Evolutionary conservation across 306 rosid genomes (phyloP), one percentile per base, ranked within the genome.

Genomic region (Calophaca sinica): DNA sequence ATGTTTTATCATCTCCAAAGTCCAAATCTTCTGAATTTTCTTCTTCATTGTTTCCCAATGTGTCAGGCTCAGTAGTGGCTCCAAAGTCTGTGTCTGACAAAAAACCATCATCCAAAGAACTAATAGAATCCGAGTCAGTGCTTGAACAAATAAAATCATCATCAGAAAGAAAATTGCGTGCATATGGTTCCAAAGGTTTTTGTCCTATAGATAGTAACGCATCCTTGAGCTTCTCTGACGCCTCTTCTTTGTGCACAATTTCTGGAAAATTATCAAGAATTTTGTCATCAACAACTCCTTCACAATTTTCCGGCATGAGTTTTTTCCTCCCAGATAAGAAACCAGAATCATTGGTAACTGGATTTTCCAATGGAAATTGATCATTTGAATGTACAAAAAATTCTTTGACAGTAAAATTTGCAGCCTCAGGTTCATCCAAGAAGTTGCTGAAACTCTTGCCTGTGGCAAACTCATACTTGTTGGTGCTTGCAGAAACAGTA

Each of bases 31-130:
- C 82, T 33, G 4, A 70, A 70, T 35, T 70, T 55, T 49, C 73
- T 29, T 68, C 81, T 52, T 59, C 82, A 70, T 44, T 35, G 57
- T 7, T 60, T 32, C 52, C 60, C 48, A 68, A 35, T 28, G 79
- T 63, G 69, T 63, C 70, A 41, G 35, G 13, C 29, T 81, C 82
- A 29, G 46, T 50, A 10, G 70, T 41, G 31, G 67, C 64, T 80
- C 77, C 87, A 70, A 81, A 86, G 79, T 84, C 88, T n/a, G 70
- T 76, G 26, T 85, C 89, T 2, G 88, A 83, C 52, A 85, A 76
- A 86, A 89, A 85, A 10, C 80, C 82, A 38, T 72, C 79, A 35
- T 49, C 84, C 7, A 78, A 58, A 26, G 87, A 84, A 77, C 53
- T 55, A 1, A 54, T 20, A 26, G 86, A 87, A 49, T 78, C 80